Conservation (phyloP, 805 yeast species). For the Kuraishia ogatae region DNA sequence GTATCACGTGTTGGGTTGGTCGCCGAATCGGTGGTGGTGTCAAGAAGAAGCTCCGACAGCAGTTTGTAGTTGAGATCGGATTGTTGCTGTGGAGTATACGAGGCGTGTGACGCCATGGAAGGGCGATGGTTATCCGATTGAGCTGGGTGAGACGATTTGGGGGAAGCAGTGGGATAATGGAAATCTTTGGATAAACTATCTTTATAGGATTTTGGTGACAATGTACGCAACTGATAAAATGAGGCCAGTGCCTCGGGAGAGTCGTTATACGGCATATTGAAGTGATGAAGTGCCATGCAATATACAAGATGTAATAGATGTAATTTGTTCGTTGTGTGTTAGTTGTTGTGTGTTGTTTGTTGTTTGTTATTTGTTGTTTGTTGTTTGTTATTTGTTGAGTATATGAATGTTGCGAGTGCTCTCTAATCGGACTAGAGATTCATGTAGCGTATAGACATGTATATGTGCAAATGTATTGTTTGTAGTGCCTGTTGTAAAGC, state of each 20-base stretch:
- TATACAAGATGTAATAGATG: too few relatives aligned
- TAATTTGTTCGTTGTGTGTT: too few relatives aligned
- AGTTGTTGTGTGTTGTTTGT: too few relatives aligned
- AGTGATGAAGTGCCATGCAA: too few relatives aligned
- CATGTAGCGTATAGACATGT: too few relatives aligned
- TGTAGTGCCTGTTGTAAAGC: too few relatives aligned
- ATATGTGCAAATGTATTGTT: too few relatives aligned
- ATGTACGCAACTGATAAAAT: conserved; percentile 35
- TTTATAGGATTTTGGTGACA: conserved; percentile 25
- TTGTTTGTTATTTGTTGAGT: too few relatives aligned
- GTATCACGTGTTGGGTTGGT: conserved; percentile 1
- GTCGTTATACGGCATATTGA: neutral
- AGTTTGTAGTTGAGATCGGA: conserved; percentile 2
- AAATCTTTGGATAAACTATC: conserved; percentile 6
- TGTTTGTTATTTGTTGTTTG: too few relatives aligned
- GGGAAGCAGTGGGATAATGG: conserved; percentile 2
- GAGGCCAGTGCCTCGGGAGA: conserved; percentile 9
- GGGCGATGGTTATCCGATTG: neutral
- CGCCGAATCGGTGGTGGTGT: neutral
- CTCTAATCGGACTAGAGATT: too few relatives aligned
- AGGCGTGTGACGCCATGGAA: neutral
- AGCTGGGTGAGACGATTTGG: neutral
- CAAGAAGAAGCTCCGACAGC: conserved; percentile 2
- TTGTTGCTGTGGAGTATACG: neutral
- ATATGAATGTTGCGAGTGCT: too few relatives aligned